Evolutionary conservation across 2,329 filamentous ascomycete species (phyloP).

Genomic region (Zalaria obscura): DNA sequence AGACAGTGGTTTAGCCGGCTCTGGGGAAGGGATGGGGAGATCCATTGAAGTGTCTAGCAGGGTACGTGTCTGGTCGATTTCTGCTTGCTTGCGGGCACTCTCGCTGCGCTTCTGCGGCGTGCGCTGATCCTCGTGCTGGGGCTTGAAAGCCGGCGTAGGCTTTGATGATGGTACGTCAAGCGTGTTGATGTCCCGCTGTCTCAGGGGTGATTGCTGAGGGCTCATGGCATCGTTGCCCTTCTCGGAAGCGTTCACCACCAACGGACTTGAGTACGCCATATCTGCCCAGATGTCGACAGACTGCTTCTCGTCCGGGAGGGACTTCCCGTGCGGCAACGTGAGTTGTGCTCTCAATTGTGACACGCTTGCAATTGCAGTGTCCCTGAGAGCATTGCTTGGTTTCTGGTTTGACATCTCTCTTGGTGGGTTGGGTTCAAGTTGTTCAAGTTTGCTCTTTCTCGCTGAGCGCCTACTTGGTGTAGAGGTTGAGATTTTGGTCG

Average conservation of each 20-base stretch:
- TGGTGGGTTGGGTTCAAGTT: not conserved
- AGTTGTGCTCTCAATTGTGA: no score
- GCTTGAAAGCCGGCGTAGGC: not conserved
- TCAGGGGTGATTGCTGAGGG: conserved; percentile 1
- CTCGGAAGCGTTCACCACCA: not conserved
- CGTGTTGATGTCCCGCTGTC: conserved; percentile 3
- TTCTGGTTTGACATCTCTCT: no score
- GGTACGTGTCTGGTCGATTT: not conserved
- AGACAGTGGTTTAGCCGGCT: not conserved
- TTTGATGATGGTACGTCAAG: not conserved
- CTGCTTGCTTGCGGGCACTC: no score
- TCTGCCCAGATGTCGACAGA: conserved; percentile 2
- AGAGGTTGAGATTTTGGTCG: no score
- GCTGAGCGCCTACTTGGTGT: not conserved
- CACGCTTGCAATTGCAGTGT: no score
- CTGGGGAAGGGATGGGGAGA: conserved; percentile 2
- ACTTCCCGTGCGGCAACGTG: no score
- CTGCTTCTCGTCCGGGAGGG: no score
- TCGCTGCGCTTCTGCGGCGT: not conserved
- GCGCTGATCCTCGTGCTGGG: not conserved
- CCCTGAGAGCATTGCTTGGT: no score
- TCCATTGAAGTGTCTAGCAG: not conserved
- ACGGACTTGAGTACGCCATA: conserved; percentile 2
- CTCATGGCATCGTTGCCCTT: not conserved
- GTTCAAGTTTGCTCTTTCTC: conserved; percentile 1